A percentile compares a stretch with the other conserved stretches of the same genome.
These are phyloP conservation scores for Spergularia marina DNA, from an alignment of 148 eudicot species.

Conservation along the genomic window DNA sequence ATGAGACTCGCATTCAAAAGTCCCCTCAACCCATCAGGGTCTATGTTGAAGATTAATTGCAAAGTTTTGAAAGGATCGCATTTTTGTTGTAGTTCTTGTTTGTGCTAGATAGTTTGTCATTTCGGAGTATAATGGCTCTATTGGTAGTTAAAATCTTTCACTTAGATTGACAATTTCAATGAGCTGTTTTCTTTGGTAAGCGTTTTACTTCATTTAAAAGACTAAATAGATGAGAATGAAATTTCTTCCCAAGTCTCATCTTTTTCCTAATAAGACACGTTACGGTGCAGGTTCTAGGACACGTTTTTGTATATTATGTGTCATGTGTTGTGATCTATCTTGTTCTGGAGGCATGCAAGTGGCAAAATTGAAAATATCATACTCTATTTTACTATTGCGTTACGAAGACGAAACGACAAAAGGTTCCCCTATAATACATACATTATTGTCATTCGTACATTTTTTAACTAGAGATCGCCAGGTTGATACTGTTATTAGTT, in stretches of 20 bases:
- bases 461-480: background rate
- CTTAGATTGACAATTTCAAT: background rate
- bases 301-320: background rate
- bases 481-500: background rate
- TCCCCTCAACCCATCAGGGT: background rate
- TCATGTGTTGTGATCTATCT: background rate
- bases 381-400: background rate
- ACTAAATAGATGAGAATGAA: too few species aligned
- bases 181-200: background rate
- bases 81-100: background rate
- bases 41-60: background rate
- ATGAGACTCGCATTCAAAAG: background rate
- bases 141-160: background rate
- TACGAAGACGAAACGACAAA: background rate
- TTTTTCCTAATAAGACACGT: background rate
- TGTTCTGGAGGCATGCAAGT: background rate
- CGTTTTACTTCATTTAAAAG: too few species aligned
- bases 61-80: background rate
- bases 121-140: background rate
- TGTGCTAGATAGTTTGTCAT: background rate
- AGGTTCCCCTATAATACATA: background rate
- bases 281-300: too few species aligned
- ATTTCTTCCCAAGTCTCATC: background rate
- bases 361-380: background rate
- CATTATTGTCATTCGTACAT: background rate